phyloP scores from a whole-genome alignment of 306 rosid genomes.

The Pyrus communis region DNA sequence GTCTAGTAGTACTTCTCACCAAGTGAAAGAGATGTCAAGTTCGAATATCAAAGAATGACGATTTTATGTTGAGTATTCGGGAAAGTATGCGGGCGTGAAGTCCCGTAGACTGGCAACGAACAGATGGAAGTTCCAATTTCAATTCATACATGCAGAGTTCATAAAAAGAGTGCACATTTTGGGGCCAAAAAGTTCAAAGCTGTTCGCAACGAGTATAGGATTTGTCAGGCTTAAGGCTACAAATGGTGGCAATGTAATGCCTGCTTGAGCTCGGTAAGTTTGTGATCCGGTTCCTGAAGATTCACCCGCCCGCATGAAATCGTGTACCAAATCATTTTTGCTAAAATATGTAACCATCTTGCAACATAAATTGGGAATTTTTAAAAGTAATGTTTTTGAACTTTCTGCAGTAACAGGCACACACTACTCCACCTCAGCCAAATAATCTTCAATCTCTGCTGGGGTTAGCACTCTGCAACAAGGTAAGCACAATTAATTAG shows the following conservation, averaged over 20 bases:
- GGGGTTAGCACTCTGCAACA: slow-evolving; percentile 87
- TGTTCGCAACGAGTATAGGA: background rate
- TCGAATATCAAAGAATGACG: no score
- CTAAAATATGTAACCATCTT: background rate
- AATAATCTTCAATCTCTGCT: slow-evolving; percentile 89
- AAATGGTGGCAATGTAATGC: background rate
- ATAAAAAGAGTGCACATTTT: background rate
- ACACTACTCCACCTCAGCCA: slow-evolving; percentile 84
- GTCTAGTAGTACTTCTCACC: no score
- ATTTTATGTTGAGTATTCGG: background rate
- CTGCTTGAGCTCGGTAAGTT: background rate
- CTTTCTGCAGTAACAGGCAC: background rate
- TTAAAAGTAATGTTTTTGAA: background rate
- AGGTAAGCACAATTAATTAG: background rate
- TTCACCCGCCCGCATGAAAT: background rate
- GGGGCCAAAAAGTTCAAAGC: background rate
- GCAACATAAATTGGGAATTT: background rate
- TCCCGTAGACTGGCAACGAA: background rate
- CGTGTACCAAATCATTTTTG: background rate
- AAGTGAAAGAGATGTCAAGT: background rate
- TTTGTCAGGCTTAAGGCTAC: background rate
- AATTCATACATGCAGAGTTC: background rate
- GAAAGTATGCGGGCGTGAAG: background rate
- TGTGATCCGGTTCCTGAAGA: background rate
- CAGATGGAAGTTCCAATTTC: background rate